phyloP scores from a whole-genome alignment of 129 eudicot species.

The Heracleum sosnowskyi region DNA sequence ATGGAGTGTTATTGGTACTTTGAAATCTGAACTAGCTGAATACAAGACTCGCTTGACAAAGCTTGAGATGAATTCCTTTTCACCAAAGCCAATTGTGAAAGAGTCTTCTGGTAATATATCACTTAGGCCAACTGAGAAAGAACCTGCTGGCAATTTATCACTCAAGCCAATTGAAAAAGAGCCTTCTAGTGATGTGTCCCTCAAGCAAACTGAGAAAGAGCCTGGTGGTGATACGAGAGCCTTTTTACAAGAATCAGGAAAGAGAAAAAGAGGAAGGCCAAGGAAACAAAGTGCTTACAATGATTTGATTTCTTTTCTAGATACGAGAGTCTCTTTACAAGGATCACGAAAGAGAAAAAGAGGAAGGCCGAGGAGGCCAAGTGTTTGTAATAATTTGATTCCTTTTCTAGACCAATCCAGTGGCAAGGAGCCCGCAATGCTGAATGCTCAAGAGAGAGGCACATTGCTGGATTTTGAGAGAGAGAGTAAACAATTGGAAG shows the following conservation, averaged over 20 bases:
- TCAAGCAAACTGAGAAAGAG: slow-evolving; percentile 11
- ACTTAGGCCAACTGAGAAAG: background rate
- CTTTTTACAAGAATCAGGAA: background rate
- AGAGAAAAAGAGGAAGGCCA: slow-evolving; percentile 22
- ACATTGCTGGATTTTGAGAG: background rate
- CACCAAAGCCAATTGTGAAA: background rate
- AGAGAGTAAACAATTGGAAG: slow-evolving; percentile 7
- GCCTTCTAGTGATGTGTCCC: background rate
- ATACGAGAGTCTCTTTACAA: background rate
- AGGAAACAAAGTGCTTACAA: background rate
- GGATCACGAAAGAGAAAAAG: slow-evolving; percentile 13
- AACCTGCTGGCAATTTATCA: background rate
- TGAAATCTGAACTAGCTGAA: slow-evolving; percentile 20
- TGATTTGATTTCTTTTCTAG: too few relatives aligned
- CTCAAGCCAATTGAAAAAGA: background rate
- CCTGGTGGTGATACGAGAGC: background rate
- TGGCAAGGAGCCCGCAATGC: background rate
- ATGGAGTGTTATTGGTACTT: slow-evolving; percentile 13
- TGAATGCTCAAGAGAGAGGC: background rate
- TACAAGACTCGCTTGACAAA: slow-evolving; percentile 19
- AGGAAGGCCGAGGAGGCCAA: slow-evolving; percentile 15
- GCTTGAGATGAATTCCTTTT: background rate
- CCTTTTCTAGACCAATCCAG: slow-evolving; percentile 4
- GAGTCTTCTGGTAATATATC: background rate
- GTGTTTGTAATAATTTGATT: slow-evolving; percentile 3